These are phyloP conservation scores for Alternaria brassicae DNA, from an alignment of 2,329 filamentous ascomycete genomes.

Conservation along the genomic window DNA sequence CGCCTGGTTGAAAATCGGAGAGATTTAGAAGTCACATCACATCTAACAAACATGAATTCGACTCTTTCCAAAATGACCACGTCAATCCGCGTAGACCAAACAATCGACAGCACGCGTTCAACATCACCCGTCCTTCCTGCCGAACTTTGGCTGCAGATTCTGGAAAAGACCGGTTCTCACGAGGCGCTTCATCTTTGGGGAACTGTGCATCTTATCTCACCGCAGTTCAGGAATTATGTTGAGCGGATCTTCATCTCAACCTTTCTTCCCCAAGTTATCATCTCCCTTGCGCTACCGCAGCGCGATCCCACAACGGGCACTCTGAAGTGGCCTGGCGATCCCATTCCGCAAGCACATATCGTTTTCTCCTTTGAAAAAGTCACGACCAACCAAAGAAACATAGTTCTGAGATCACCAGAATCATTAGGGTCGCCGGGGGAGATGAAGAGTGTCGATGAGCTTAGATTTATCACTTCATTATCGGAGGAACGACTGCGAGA, in stretches of 20 bases:
- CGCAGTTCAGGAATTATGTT: conserved; percentile 20
- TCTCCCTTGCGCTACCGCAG: conserved; percentile 29
- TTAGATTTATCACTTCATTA: conserved; percentile 17
- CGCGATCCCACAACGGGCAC: conserved; percentile 24
- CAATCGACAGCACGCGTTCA: not conserved
- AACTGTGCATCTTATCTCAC: conserved; percentile 25
- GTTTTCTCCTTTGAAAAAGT: conserved; percentile 16
- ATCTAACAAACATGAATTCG: not conserved
- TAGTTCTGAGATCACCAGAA: conserved; percentile 19
- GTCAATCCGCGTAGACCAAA: not conserved
- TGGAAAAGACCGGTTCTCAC: conserved; percentile 10
- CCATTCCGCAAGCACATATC: conserved; percentile 20
- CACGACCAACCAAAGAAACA: not conserved
- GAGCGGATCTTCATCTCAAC: conserved; percentile 28
- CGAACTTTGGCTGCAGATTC: conserved; percentile 30
- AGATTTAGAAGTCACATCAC: not conserved
- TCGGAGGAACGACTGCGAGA: conserved; percentile 26
- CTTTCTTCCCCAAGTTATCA: conserved; percentile 18
- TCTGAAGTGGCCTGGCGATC: conserved; percentile 18
- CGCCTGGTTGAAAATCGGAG: not conserved
- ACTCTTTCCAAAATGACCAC: not conserved
- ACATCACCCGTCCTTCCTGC: conserved; percentile 9
- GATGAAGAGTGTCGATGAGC: conserved; percentile 19
- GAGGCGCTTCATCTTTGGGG: conserved; percentile 28
- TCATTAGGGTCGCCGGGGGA: conserved; percentile 5